Evolutionary conservation across 805 yeast genomes (phyloP), one percentile per base, ranked within the genome.

Genomic region (Kodamaea sagamina): DNA sequence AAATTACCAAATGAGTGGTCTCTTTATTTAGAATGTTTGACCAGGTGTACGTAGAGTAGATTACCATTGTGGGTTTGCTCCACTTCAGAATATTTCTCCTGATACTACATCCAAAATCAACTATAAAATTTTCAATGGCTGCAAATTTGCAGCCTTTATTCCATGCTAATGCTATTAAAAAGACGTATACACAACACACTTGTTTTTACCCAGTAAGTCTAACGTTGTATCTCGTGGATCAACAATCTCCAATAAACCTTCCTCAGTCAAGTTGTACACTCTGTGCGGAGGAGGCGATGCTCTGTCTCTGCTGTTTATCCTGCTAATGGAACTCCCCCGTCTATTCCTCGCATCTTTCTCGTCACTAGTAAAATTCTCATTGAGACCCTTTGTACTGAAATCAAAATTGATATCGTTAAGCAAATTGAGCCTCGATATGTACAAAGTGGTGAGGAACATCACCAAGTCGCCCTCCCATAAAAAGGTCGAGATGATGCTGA

Each of bases 381-480:
- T 32, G 18, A 42, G 24, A 1, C 53, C 53, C 13, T 25, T 39
- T 25, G 55, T 47, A 37, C 62, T 58, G 47, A 52, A 59, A 41
- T 65, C 70, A 45, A 63, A 64, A 32, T 63, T 62, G 13, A 66
- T 48, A 8, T 65, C 72, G 12, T 58, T 52, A 28, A 64, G 51
- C 28, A 65, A 50, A 37, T 65, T 62, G 47, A 69, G 48, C 22
- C 67, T 48, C 3, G 72, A 62, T 9, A 71, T 68, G 51, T 68
- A 68, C 19, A 63, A 50, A 1, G 72, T 63, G 13, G 75, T 68
- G 6, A 65, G 43, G 46, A 67, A 70, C 59, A 65, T 63, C 6
- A 65, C 64, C 42, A 68, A 48, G 37, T 63, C 65, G 13, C 58
- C 52, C 10, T 67, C 43, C 77, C 77, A 72, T 10, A 67, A 36